These are phyloP conservation scores for Gonium pectorale DNA, from an alignment of 139 green algal genomes.

Conservation along the genomic window DNA sequence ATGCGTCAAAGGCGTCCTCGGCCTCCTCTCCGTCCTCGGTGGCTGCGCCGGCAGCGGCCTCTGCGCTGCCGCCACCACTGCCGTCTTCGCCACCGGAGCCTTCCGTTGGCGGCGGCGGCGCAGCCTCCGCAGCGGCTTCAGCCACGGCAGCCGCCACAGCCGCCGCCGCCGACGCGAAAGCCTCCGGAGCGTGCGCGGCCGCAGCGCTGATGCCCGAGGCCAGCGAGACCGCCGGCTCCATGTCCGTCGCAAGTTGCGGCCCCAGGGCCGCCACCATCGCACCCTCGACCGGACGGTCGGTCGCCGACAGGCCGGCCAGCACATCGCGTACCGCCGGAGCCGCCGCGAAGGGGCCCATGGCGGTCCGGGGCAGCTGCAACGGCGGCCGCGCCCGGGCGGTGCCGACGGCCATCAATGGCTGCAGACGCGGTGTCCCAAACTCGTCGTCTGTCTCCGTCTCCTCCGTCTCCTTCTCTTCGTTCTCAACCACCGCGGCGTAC, in stretches of 20 bases:
- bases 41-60: neutral
- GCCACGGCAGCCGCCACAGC: neutral
- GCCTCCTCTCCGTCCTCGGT: neutral
- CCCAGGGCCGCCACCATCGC: neutral
- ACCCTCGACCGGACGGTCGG: neutral
- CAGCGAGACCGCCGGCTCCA: slow-evolving; percentile 23
- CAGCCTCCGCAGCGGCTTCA: neutral
- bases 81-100: neutral
- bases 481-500: neutral
- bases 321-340: no score
- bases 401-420: neutral
- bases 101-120: neutral
- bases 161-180: neutral
- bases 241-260: neutral
- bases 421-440: neutral
- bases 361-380: neutral
- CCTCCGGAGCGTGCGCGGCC: neutral
- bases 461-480: neutral
- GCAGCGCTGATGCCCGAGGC: slow-evolving; percentile 13
- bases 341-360: neutral
- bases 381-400: no score
- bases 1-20: no score
- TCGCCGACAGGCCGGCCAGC: neutral
- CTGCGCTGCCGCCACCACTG: neutral
- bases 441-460: no score